These are phyloP conservation scores for Capronia americana DNA, from an alignment of 2,329 filamentous ascomycete species.

Conservation along the genomic window DNA sequence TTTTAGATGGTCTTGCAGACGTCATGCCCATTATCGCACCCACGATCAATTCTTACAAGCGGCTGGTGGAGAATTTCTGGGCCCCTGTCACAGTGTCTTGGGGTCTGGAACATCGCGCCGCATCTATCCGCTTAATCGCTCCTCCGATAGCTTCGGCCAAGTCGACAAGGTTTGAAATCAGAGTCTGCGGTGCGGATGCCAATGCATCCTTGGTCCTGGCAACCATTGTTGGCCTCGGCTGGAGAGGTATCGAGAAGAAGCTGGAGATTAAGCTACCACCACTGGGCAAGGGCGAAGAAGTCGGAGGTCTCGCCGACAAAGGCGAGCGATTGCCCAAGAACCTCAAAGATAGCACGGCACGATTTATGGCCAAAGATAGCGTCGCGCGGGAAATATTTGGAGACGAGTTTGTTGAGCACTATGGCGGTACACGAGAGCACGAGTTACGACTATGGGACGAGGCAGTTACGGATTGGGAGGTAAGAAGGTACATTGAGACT, in stretches of 20 bases:
- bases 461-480: slow-evolving; percentile 94
- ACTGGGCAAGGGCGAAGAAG: slow-evolving; percentile 81
- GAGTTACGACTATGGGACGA: slow-evolving; percentile 92
- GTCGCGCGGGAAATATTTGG: slow-evolving; percentile 94
- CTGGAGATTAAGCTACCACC: slow-evolving; percentile 81
- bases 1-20: slow-evolving; percentile 87
- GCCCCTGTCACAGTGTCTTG: slow-evolving; percentile 96
- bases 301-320: slow-evolving; percentile 73
- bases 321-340: slow-evolving; percentile 82
- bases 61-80: slow-evolving; percentile 98
- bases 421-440: slow-evolving; percentile 87
- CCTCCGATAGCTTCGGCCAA: slow-evolving; percentile 84
- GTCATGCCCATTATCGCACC: slow-evolving; percentile 95
- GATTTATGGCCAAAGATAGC: slow-evolving; percentile 78
- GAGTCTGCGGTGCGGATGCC: slow-evolving; percentile 90
- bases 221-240: slow-evolving; percentile 85
- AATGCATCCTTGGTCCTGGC: slow-evolving; percentile 88
- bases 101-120: slow-evolving; percentile 93
- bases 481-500: slow-evolving; percentile 45
- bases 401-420: slow-evolving; percentile 95
- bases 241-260: slow-evolving; percentile 91
- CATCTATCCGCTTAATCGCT: slow-evolving; percentile 86
- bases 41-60: slow-evolving; percentile 97
- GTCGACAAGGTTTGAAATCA: slow-evolving; percentile 89
- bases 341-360: slow-evolving; percentile 80